phyloP scores from a whole-genome alignment of 345 rosid species.

The Camelina sativa region DNA sequence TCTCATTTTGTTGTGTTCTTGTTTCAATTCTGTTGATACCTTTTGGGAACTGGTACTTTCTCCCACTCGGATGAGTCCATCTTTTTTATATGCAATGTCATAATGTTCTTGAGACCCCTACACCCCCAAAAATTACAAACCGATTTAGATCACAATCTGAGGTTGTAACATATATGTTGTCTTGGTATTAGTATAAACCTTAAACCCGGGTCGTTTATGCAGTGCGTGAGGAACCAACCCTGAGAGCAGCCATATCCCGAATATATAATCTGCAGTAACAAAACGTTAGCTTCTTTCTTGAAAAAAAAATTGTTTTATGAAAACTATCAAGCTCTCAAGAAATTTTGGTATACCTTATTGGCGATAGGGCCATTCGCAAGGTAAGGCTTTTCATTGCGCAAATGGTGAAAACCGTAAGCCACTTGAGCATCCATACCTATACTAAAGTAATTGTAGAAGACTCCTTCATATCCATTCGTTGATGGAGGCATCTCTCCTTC shows the following conservation, averaged over 20 bases:
- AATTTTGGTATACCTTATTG: slow-evolving; percentile 63
- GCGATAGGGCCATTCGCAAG: slow-evolving; percentile 96
- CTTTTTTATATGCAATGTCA: slow-evolving; percentile 79
- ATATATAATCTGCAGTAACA: slow-evolving; percentile 71
- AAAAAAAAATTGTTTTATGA: no score
- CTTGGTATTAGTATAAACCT: slow-evolving; percentile 57
- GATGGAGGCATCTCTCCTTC: slow-evolving; percentile 70
- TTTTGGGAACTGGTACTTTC: slow-evolving; percentile 81
- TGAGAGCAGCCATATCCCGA: slow-evolving; percentile 91
- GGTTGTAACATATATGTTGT: slow-evolving; percentile 18
- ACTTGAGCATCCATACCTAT: slow-evolving; percentile 99
- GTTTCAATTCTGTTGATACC: slow-evolving; percentile 48
- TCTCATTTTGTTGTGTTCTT: slow-evolving; percentile 4
- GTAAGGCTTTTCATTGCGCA: slow-evolving; percentile 90
- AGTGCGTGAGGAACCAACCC: slow-evolving; percentile 98
- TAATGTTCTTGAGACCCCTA: slow-evolving; percentile 91
- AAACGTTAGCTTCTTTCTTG: background rate
- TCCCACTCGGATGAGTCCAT: slow-evolving; percentile 91
- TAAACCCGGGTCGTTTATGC: slow-evolving; percentile 79
- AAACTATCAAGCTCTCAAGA: slow-evolving; percentile 2
- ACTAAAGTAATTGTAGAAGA: slow-evolving; percentile 93
- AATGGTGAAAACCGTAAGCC: slow-evolving; percentile 94
- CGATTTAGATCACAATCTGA: slow-evolving; percentile 4
- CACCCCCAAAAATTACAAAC: slow-evolving; percentile 6
- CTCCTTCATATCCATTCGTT: slow-evolving; percentile 69